These are phyloP conservation scores for Peronosclerospora sorghi DNA, from an alignment of 352 stramenopile genomes.

Conservation along the genomic window DNA sequence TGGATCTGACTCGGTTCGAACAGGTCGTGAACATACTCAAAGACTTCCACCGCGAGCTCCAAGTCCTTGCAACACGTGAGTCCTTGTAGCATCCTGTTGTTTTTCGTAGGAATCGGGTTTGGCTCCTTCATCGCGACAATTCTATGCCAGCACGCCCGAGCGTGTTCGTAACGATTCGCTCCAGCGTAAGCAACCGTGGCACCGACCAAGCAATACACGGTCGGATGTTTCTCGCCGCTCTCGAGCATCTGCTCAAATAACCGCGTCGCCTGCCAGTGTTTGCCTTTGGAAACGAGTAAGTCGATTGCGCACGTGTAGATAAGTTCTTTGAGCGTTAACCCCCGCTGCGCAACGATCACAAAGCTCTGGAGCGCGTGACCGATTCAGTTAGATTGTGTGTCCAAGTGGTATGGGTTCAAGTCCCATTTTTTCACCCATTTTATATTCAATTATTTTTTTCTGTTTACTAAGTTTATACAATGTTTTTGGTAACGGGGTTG, in stretches of 20 bases:
- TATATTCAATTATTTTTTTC: no score
- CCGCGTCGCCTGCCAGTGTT: slow-evolving; percentile 56
- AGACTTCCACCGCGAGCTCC: slow-evolving; percentile 50
- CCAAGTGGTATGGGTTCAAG: no score
- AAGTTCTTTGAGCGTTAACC: slow-evolving; percentile 39
- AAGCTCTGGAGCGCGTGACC: slow-evolving; percentile 76
- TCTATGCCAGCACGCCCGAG: slow-evolving; percentile 59
- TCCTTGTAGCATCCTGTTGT: slow-evolving; percentile 51
- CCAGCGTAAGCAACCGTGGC: slow-evolving; percentile 74
- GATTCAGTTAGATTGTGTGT: no score
- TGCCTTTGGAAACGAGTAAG: slow-evolving; percentile 22
- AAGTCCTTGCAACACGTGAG: slow-evolving; percentile 47
- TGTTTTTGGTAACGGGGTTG: no score
- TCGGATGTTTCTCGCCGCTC: slow-evolving; percentile 36
- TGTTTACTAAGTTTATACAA: no score
- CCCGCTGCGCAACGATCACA: slow-evolving; percentile 35
- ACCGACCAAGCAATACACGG: slow-evolving; percentile 60
- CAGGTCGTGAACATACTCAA: slow-evolving; percentile 41
- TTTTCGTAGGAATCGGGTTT: slow-evolving; percentile 34
- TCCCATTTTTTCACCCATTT: no score
- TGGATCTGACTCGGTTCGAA: slow-evolving; percentile 40
- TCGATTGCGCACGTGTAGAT: slow-evolving; percentile 76
- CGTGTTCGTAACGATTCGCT: slow-evolving; percentile 47
- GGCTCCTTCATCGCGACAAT: slow-evolving; percentile 40
- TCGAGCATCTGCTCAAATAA: slow-evolving; percentile 72